Evolutionary conservation across 768 basidiomycete genomes (phyloP), one percentile per base, ranked within the genome.

Genomic region (Auriscalpium vulgare): DNA sequence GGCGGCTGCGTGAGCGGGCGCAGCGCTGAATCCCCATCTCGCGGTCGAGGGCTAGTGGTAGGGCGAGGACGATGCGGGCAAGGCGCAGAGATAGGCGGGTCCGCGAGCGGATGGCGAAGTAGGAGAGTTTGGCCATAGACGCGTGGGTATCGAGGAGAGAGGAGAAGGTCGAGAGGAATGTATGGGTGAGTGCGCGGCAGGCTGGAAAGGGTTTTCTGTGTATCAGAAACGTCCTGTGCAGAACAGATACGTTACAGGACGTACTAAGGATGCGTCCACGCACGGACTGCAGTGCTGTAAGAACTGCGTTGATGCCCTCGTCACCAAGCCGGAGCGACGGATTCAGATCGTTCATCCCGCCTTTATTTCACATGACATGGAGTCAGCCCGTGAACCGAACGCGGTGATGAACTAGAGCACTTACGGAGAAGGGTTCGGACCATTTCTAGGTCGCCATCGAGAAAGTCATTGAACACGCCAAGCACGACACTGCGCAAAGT

Each of bases 361-460:
- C 89, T 91, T 63, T 1, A 57, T 37, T 53, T 38, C 23, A 47
- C 16, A 21, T 34, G 19, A 38, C 14, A 23, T 37, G 37, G 45
- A 16, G n/a, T 51, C 14, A 57, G 21, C 38, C 40, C 46, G 19
- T 47, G 23, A 16, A 55, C 56, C 49, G 16, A 49, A 29, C 29
- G 29, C 29, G n/a, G 29, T 7, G 29, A 7, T 17, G n/a, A 10
- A 17, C 16, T 14, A 37, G 48, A 43, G 47, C 13, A 75, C 86
- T 51, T 62, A 88, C 88, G 81, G 23, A 93, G 78, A 19, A 91
- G 69, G 1, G 82, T 81, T 54, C 87, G 79, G 65, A 92, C 84
- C 67, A 91, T 82, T 66, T 92, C 88, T n/a, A 93, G 72, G 69
- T 93, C 91, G 7, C 91, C 91, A 54, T 91, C 87, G 47, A 93